Percentiles rank a stretch among this genome's conserved stretches.
These are phyloP conservation scores for Scortechinia acanthostroma DNA, from an alignment of 2,329 filamentous ascomycete genomes.

Conservation along the genomic window DNA sequence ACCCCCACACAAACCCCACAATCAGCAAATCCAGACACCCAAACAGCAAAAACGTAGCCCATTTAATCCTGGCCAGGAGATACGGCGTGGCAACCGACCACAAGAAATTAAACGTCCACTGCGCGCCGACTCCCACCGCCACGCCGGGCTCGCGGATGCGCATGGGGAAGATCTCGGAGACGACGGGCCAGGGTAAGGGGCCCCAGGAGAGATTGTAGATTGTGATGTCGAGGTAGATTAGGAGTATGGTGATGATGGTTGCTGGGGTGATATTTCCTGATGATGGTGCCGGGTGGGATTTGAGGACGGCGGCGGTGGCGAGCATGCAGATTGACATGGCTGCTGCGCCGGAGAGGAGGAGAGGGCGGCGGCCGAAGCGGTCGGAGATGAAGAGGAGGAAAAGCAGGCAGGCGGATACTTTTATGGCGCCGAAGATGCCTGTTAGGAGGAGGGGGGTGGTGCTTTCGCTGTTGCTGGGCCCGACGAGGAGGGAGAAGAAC, in stretches of 20 bases:
- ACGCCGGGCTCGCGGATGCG: slow-evolving; percentile 39
- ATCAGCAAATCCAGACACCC: slow-evolving; percentile 35
- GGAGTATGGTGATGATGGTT: slow-evolving; percentile 36
- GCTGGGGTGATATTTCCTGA: slow-evolving; percentile 20
- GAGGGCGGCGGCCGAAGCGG: slow-evolving; percentile 34
- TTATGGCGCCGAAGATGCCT: slow-evolving; percentile 42
- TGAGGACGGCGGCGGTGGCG: slow-evolving; percentile 25
- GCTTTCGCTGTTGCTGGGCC: slow-evolving; percentile 32
- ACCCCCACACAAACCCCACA: slow-evolving; percentile 30
- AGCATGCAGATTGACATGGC: slow-evolving; percentile 44
- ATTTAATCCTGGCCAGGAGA: slow-evolving; percentile 33
- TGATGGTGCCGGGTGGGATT: slow-evolving; percentile 32
- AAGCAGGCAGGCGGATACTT: slow-evolving; percentile 34
- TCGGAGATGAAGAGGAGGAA: slow-evolving; percentile 40
- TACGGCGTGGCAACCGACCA: slow-evolving; percentile 38
- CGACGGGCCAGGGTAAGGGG: slow-evolving; percentile 41
- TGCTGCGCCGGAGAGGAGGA: slow-evolving; percentile 36
- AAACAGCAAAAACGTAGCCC: slow-evolving; percentile 40
- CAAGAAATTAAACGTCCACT: slow-evolving; percentile 43
- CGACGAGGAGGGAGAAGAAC: slow-evolving; percentile 35
- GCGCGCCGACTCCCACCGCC: slow-evolving; percentile 36
- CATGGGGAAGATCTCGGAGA: slow-evolving; percentile 38
- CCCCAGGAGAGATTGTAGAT: slow-evolving; percentile 43
- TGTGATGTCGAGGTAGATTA: slow-evolving; percentile 41
- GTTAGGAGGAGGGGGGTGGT: slow-evolving; percentile 41